Evolutionary conservation across 2,329 filamentous ascomycete species (phyloP), one percentile per base, ranked within the genome.

Genomic region (Trichoderma cornu-damae): DNA sequence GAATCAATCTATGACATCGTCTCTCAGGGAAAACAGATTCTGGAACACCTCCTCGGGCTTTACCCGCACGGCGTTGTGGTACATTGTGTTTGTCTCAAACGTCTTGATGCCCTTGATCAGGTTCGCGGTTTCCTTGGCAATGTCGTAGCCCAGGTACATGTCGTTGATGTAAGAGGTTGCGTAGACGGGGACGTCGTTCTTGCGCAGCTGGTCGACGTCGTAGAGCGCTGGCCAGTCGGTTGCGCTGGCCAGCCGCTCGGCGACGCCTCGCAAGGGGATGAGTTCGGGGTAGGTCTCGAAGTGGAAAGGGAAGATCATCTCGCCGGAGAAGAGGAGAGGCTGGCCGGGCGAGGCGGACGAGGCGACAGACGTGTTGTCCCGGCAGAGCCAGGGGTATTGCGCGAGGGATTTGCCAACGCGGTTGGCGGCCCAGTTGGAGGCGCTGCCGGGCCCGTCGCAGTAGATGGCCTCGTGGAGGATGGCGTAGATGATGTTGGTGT

Each of bases 271-370:
- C 46, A 97, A 72, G 58, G 83, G 76, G n/a, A 74, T 74, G 18
- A 97, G 82, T 70, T 95, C 90, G 1, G 83, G 77, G 66, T 90
- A 93, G 14, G 86, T 86, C 35, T 91, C 84, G 63, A 96, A 92
- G 79, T 92, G 88, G 71, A 89, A 87, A 1, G 88, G 87, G 69
- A 85, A 96, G 50, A 96, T 82, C 90, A 96, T 96, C 74, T 97
- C 93, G 59, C 92, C 91, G 0, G 89, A 90, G 73, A 96, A 96
- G 70, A 82, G 88, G 20, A 94, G 75, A 0, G 86, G 85, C 2
- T 74, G 68, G 5, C 12, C 37, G 12, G 54, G 42, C 2, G 52
- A 16, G 2, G 59, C 28, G 11, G 75, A 70, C 0, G 69, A 68
- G 7, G 62, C 62, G 16, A 61, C 59, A 1, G 64, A 62, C 4